phyloP scores from a whole-genome alignment of 2,329 filamentous ascomycete genomes.

The Aspergillus sergii region DNA sequence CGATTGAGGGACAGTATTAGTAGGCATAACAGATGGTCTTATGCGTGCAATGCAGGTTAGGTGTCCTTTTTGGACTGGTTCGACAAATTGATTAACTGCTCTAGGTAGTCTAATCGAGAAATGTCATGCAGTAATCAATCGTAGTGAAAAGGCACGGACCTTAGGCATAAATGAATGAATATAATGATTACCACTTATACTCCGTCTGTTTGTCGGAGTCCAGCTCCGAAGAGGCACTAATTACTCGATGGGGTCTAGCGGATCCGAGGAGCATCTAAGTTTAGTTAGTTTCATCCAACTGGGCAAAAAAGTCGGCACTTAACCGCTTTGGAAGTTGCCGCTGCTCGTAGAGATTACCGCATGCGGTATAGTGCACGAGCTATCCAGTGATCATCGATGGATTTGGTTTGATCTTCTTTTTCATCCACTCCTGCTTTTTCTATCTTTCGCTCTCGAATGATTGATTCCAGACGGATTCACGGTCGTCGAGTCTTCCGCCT shows the following conservation, averaged over 20 bases:
- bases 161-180: background rate
- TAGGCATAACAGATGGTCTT: background rate
- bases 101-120: background rate
- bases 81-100: background rate
- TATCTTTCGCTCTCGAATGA: background rate
- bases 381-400: conserved; percentile 5
- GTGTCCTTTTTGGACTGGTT: background rate
- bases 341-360: conserved; percentile 24
- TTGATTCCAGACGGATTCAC: background rate
- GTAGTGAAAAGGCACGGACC: background rate
- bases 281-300: background rate
- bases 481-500: conserved; percentile 9
- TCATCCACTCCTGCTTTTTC: background rate
- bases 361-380: conserved; percentile 22
- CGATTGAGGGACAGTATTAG: conserved; percentile 57
- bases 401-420: conserved; percentile 7
- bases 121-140: background rate
- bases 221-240: background rate
- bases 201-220: background rate
- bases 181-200: too few species aligned
- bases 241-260: background rate
- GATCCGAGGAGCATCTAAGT: background rate
- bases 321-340: background rate
- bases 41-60: background rate
- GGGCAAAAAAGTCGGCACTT: background rate